Conservation (phyloP, 2,329 filamentous ascomycete species). For the Blastomyces parvus region DNA sequence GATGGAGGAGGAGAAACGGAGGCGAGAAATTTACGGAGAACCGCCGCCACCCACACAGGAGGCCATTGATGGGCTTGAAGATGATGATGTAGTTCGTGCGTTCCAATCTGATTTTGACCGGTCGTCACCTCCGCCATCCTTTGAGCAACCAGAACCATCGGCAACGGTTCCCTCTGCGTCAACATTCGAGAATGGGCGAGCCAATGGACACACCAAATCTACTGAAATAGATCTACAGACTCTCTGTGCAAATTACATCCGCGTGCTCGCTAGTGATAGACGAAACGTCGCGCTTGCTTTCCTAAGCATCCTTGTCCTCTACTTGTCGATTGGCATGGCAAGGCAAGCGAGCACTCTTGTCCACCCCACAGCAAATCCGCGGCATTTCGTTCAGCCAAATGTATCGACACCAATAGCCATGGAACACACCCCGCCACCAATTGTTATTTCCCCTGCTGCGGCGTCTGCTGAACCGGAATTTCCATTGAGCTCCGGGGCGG, state of each 20-base stretch:
- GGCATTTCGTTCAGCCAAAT: neutral
- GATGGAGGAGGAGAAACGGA: slow-evolving; percentile 15
- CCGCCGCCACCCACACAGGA: slow-evolving; percentile 15
- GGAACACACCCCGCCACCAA: neutral
- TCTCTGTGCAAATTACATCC: slow-evolving; percentile 46
- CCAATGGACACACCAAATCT: neutral
- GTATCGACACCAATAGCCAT: slow-evolving; percentile 2
- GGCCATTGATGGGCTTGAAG: slow-evolving; percentile 18
- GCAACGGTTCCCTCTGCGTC: neutral
- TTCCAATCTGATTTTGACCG: slow-evolving; percentile 6
- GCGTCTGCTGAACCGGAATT: neutral
- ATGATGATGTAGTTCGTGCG: slow-evolving; percentile 5
- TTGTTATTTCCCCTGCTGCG: neutral
- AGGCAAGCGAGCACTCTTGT: neutral
- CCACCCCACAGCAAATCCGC: neutral
- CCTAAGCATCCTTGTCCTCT: slow-evolving; percentile 36
- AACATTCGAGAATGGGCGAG: neutral
- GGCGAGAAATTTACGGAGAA: slow-evolving; percentile 18
- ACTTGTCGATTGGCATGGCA: slow-evolving; percentile 26
- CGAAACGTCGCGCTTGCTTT: slow-evolving; percentile 44
- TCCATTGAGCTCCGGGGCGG: neutral
- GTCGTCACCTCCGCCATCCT: slow-evolving; percentile 5
- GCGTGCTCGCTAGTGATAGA: slow-evolving; percentile 43
- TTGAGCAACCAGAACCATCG: slow-evolving; percentile 6
- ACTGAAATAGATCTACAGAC: slow-evolving; percentile 41